These are phyloP conservation scores for Phytopythium sindhum DNA, from an alignment of 352 stramenopile species.

Conservation along the genomic window DNA sequence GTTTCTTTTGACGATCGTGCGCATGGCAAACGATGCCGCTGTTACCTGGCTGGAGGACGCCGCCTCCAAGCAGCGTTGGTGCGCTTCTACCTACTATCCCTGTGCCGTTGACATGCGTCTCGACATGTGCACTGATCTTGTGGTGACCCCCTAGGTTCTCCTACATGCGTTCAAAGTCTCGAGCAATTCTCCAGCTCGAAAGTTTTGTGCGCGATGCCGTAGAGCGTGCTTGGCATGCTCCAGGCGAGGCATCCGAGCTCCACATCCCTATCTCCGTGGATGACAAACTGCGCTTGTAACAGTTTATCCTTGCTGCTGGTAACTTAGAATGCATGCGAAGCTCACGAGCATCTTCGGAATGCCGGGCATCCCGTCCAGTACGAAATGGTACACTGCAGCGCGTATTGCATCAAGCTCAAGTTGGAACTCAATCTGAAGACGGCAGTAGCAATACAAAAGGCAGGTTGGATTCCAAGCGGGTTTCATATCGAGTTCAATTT, in stretches of 20 bases:
- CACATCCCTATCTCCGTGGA: no score
- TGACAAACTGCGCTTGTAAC: no score
- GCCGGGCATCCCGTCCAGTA: background rate
- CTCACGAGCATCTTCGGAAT: rapidly evolving
- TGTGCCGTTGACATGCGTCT: background rate
- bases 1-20: background rate
- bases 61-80: background rate
- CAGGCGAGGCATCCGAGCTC: background rate
- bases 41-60: background rate
- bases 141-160: background rate
- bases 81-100: background rate
- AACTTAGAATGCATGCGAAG: background rate
- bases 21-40: background rate
- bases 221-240: background rate
- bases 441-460: no score
- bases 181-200: background rate
- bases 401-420: background rate
- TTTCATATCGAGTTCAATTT: background rate
- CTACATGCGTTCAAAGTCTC: background rate
- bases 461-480: no score
- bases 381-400: background rate
- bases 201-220: background rate
- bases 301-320: background rate
- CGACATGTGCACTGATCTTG: background rate
- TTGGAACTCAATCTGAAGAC: background rate